Percentiles rank a stretch among this genome's conserved stretches.
Evolutionary conservation across 768 basidiomycete species (phyloP).

Genomic region (Boletus coccyginus): DNA sequence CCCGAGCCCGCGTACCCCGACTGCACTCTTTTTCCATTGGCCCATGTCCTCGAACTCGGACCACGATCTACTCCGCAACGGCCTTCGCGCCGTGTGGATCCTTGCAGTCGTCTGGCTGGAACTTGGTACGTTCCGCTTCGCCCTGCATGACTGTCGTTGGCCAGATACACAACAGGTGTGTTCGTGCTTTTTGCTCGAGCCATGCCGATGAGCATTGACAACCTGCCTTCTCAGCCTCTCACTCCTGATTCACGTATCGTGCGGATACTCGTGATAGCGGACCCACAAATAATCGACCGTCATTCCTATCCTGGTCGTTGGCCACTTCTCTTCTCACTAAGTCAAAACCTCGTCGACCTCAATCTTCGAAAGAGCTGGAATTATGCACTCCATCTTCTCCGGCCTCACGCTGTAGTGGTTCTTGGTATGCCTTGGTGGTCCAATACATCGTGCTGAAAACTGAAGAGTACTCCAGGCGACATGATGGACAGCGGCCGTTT

Average conservation of each 20-base stretch:
- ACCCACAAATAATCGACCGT: conserved; percentile 82
- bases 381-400: conserved; percentile 48
- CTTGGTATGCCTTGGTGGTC: conserved; percentile 44
- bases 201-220: neutral
- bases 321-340: conserved; percentile 52
- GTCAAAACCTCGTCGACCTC: conserved; percentile 69
- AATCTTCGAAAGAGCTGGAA: conserved; percentile 87
- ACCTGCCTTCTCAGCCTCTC: conserved; percentile 13
- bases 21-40: neutral
- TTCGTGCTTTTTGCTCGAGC: conserved; percentile 8
- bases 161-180: conserved; percentile 44
- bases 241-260: conserved; percentile 22
- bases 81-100: conserved; percentile 59
- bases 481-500: conserved; percentile 87
- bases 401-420: conserved; percentile 74
- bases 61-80: conserved; percentile 23
- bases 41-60: conserved; percentile 6
- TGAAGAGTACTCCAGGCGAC: conserved; percentile 40
- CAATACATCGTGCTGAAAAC: neutral
- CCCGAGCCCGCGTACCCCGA: neutral
- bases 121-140: conserved; percentile 50
- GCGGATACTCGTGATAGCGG: conserved; percentile 70
- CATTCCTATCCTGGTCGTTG: conserved; percentile 67
- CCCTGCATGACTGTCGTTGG: conserved; percentile 55
- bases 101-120: conserved; percentile 70